A percentile compares a stretch with the other conserved stretches of the same genome.
Conservation (phyloP, 208 protist species). For the Trypanosoma conorhini region DNA sequence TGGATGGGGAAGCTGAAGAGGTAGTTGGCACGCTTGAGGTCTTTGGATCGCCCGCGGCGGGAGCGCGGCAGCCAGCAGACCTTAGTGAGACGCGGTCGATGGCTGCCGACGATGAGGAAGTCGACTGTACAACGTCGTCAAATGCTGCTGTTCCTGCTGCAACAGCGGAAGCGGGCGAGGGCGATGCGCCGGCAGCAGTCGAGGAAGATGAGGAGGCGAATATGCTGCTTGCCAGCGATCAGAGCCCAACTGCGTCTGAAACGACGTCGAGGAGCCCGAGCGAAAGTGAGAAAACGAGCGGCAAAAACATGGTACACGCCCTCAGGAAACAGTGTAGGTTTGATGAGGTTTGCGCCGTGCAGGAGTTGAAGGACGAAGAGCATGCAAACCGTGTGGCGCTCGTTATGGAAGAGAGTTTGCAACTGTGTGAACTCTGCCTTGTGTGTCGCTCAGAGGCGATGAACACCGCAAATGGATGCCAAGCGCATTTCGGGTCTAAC, state of each 20-base stretch:
- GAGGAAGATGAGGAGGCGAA: not conserved
- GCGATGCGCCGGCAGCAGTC: not conserved
- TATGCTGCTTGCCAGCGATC: not conserved
- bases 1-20: not conserved
- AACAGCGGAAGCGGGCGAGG: not conserved
- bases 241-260: not conserved
- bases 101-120: not conserved
- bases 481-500: not conserved
- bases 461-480: not conserved
- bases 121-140: not conserved
- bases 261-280: not conserved
- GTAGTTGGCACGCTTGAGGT: not conserved
- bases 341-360: not conserved
- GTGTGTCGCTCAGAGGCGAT: not conserved
- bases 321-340: too few relatives aligned
- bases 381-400: not conserved
- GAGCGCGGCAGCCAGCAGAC: not conserved
- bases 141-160: not conserved
- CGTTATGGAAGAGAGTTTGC: conserved; percentile 8
- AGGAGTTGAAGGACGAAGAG: not conserved
- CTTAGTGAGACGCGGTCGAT: not conserved
- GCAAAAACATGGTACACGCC: too few relatives aligned
- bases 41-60: not conserved
- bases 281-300: not conserved
- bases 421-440: conserved; percentile 9